These are phyloP conservation scores for Sorghum bicolor DNA, from an alignment of 176 grass and related monocot species.

Conservation along the genomic window Sorghum_bicolor_NCBIv3 NC_012873.2:2452001-2452500, in stretches of 20 bases:
- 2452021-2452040: neutral
- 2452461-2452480: neutral
- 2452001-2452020: neutral
- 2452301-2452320: neutral
- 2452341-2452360: neutral
- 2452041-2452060: neutral
- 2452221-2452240: neutral
- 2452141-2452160: slow-evolving; percentile 13
- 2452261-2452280: neutral
- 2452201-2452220: neutral
- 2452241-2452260: neutral
- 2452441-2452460: neutral
- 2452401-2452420: neutral
- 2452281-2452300: neutral
- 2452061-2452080: slow-evolving; percentile 1
- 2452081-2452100: neutral
- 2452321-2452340: neutral
- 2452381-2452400: neutral
- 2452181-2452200: slow-evolving; percentile 1
- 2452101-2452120: neutral
- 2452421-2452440: neutral
- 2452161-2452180: neutral
- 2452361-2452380: neutral
- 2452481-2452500: neutral
- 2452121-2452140: slow-evolving; percentile 16